Evolutionary conservation across 371 early-diverging fungal genomes (phyloP).

Genomic region (Mortierella sp.): DNA sequence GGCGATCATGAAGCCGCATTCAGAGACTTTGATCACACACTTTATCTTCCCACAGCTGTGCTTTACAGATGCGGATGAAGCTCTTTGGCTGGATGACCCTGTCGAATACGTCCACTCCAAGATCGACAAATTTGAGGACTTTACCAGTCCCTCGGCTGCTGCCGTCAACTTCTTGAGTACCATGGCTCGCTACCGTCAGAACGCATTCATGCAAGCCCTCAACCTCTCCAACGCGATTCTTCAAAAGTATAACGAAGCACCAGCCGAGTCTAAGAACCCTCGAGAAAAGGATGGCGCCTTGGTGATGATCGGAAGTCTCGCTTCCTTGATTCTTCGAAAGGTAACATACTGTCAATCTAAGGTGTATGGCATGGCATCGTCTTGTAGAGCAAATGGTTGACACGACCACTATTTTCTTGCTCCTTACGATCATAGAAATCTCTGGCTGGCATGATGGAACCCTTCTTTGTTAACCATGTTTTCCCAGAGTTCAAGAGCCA

Average conservation of each 20-base stretch:
- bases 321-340: conserved; percentile 68
- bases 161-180: conserved; percentile 78
- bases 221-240: conserved; percentile 78
- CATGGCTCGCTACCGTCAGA: conserved; percentile 78
- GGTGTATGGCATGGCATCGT: neutral
- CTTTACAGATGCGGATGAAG: conserved; percentile 83
- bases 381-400: conserved; percentile 64
- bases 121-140: conserved; percentile 81
- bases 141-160: conserved; percentile 75
- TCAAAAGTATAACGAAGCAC: conserved; percentile 66
- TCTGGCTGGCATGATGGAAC: conserved; percentile 69
- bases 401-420: neutral
- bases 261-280: conserved; percentile 77
- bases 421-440: conserved; percentile 19
- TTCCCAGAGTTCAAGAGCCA: conserved; percentile 89
- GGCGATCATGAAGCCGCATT: conserved; percentile 86
- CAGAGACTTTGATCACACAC: conserved; percentile 77
- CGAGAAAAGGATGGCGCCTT: conserved; percentile 90
- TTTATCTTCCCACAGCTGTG: conserved; percentile 92
- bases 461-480: conserved; percentile 85
- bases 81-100: conserved; percentile 91
- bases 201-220: conserved; percentile 82
- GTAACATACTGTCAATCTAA: conserved; percentile 37
- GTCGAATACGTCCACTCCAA: conserved; percentile 87
- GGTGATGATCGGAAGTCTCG: conserved; percentile 79